Base-by-base conservation (phyloP, 2,329 filamentous ascomycete species). In the Juglanconis sp. region DNA sequence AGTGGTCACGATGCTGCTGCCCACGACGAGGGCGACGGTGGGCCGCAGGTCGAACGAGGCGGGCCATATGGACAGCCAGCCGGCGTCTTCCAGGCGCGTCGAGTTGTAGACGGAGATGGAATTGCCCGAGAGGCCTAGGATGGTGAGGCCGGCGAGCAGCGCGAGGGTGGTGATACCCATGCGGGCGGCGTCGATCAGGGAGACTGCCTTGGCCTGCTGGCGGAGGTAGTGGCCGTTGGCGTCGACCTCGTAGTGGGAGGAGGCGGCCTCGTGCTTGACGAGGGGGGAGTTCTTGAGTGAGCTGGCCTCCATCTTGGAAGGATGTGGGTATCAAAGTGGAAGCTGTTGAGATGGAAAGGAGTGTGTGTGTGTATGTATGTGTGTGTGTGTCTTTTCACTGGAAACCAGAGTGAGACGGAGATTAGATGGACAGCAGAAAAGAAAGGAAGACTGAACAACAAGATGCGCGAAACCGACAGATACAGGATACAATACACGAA, bases 11-110 rank as follows among this genome's bases (percentile, higher is more conserved):
- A 87, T 71, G 38, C 74, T 71, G 54, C 83, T 78, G 42, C 81
- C 80, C 32, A 75, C 77, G 17, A 87, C 77, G 32, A 87, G 74
- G 8, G 83, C 81, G 35, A 82, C 72, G 3, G 81, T 84, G 2
- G 85, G 84, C 52, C 81, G 76, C 38, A 85, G 68, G 68, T 87
- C 79, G 67, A 87, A 83, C 35, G 79, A 71, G 13, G 75, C 71
- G 0, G 85, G 85, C 85, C 85, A 88, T 53, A 87, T 68, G 1
- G 83, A 76, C 17, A 87, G 76, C 30, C 80, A 66, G 66, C 76
- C 82, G 50, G 79, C 76, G 17, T 69, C 68, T 1, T 80, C 67
- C 15, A 83, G 69, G 59, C 80, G 76, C 2, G 85, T 87, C 34
- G 73, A 72, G 65, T 84, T 76, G 72, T 86, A 87, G 42, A 83